These are phyloP conservation scores for Solanum tacnaense DNA, from an alignment of 257 asterid genomes.

Conservation along the genomic window DNA sequence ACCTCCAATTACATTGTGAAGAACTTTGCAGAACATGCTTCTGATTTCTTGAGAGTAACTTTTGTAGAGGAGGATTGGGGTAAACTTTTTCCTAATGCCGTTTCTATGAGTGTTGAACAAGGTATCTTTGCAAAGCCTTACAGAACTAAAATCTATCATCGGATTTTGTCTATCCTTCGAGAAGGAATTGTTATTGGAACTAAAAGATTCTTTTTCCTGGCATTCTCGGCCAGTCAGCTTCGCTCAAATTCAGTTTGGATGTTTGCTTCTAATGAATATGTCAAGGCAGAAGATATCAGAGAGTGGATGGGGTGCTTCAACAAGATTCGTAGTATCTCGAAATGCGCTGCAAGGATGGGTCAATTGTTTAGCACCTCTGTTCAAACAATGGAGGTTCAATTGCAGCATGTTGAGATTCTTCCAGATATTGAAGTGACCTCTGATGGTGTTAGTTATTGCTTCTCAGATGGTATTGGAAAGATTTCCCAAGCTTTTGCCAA, in stretches of 20 bases:
- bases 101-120: conserved; percentile 36
- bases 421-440: conserved; percentile 59
- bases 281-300: conserved; percentile 64
- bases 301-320: conserved; percentile 94
- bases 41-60: conserved; percentile 77
- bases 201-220: conserved; percentile 65
- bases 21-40: conserved; percentile 59
- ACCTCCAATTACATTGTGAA: conserved; percentile 76
- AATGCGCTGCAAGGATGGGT: conserved; percentile 98
- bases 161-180: conserved; percentile 57
- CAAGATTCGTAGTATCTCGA: conserved; percentile 64
- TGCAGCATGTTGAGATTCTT: conserved; percentile 40
- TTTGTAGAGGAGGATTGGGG: conserved; percentile 99
- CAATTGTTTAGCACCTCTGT: conserved; percentile 76
- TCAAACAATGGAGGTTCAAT: conserved; percentile 54
- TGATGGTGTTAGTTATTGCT: conserved; percentile 69
- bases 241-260: conserved; percentile 92
- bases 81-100: conserved; percentile 35
- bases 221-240: conserved; percentile 88
- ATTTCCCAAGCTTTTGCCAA: conserved; percentile 54
- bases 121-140: conserved; percentile 63
- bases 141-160: conserved; percentile 42
- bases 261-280: conserved; percentile 77
- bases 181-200: conserved; percentile 73
- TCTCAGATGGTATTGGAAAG: conserved; percentile 94